A percentile compares a stretch with the other conserved stretches of the same genome.
Evolutionary conservation across 106 monocot genomes (phyloP).

Genomic region (Gastrodia elata): DNA sequence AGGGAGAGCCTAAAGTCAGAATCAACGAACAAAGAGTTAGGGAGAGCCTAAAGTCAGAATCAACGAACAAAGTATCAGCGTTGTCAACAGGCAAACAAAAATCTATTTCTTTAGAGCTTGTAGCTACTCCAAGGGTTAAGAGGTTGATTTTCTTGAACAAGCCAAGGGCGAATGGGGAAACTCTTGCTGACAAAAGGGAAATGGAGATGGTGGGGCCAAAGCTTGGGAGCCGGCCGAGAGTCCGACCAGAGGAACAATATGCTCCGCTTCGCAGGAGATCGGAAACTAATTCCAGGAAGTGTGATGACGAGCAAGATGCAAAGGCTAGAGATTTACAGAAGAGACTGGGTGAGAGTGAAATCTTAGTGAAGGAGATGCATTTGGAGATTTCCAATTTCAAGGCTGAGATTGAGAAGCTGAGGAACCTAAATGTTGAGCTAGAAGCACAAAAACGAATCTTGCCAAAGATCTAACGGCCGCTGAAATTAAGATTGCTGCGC

Average conservation of each 20-base stretch:
- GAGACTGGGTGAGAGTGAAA: conserved; percentile 37
- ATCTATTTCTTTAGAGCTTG: conserved; percentile 8
- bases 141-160: conserved; percentile 22
- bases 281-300: conserved; percentile 13
- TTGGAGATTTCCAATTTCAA: conserved; percentile 28
- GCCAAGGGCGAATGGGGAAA: conserved; percentile 10
- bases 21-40: conserved; percentile 10
- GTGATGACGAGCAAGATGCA: conserved; percentile 12
- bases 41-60: conserved; percentile 11
- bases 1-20: conserved; percentile 11
- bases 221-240: conserved; percentile 8
- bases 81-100: conserved; percentile 17
- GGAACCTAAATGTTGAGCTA: conserved; percentile 29
- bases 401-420: conserved; percentile 43
- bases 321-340: conserved; percentile 30
- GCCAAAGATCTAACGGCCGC: conserved; percentile 26
- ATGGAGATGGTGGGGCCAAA: conserved; percentile 16
- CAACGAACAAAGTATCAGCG: conserved; percentile 13
- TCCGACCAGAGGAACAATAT: conserved; percentile 21
- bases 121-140: conserved; percentile 11
- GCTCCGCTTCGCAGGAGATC: conserved; percentile 15
- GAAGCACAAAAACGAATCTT: conserved; percentile 46
- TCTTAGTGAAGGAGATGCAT: conserved; percentile 37
- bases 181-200: conserved; percentile 5
- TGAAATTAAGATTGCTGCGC: conserved; percentile 23